phyloP scores from a whole-genome alignment of 73 alveolate genomes.

The Paramecium sonneborni region DNA sequence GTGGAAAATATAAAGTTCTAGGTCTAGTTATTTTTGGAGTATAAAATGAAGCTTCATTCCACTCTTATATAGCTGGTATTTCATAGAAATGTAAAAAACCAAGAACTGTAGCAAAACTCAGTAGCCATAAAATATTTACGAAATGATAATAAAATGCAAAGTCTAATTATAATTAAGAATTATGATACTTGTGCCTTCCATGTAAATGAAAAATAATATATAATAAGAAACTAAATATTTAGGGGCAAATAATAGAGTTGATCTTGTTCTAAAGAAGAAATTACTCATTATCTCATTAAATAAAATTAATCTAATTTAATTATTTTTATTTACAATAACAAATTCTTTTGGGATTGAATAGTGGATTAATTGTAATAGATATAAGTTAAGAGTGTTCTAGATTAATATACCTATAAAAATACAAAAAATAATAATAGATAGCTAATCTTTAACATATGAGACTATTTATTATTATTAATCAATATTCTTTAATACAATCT shows the following conservation, averaged over 20 bases:
- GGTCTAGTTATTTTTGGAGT: conserved; percentile 65
- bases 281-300: conserved; percentile 40
- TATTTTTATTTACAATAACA: neutral
- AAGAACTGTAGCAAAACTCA: neutral
- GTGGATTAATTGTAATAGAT: neutral
- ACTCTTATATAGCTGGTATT: conserved; percentile 57
- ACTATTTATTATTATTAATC: neutral
- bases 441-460: neutral
- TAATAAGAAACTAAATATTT: neutral
- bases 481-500: neutral
- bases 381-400: neutral
- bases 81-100: conserved; percentile 45
- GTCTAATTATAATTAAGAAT: neutral
- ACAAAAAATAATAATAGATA: neutral
- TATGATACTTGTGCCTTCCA: conserved; percentile 7
- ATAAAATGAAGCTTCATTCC: conserved; percentile 53
- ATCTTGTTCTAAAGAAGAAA: conserved; percentile 63
- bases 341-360: neutral
- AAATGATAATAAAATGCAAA: neutral
- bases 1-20: conserved; percentile 37
- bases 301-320: conserved; percentile 7
- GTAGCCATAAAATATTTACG: neutral
- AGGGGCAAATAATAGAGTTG: conserved; percentile 33
- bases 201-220: conserved; percentile 18
- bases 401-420: neutral